These are phyloP conservation scores for Ambrosia artemisiifolia DNA, from an alignment of 129 eudicot species.

Conservation along the genomic window DNA sequence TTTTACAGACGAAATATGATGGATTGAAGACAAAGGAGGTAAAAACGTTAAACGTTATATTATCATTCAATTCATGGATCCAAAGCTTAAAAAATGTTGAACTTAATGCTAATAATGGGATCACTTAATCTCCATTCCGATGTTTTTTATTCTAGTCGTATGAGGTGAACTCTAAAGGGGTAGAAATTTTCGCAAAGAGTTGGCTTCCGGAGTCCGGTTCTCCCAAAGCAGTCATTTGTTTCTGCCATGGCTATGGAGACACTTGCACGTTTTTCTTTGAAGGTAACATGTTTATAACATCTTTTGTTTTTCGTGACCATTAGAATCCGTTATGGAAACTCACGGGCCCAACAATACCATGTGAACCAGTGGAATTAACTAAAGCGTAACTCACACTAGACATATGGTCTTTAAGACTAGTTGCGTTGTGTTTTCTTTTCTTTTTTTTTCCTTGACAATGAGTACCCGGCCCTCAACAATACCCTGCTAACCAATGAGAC, in stretches of 20 bases:
- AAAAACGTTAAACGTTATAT: not conserved
- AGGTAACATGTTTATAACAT: slow-evolving; percentile 44
- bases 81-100: not conserved
- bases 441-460: too few species aligned
- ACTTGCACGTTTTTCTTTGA: slow-evolving; percentile 87
- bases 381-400: too few species aligned
- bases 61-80: not conserved
- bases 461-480: not conserved
- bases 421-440: too few species aligned
- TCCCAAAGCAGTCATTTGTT: slow-evolving; percentile 77
- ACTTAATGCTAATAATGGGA: slow-evolving; percentile 11
- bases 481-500: too few species aligned
- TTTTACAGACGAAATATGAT: slow-evolving; percentile 55
- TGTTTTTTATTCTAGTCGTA: slow-evolving; percentile 49
- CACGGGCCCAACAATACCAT: not conserved
- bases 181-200: slow-evolving; percentile 78
- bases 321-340: not conserved
- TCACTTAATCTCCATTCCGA: slow-evolving; percentile 25
- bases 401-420: too few species aligned
- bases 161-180: slow-evolving; percentile 79
- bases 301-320: not conserved
- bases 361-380: too few species aligned
- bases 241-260: slow-evolving; percentile 96
- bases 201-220: slow-evolving; percentile 76
- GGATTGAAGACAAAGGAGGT: slow-evolving; percentile 86